Conservation (phyloP, 2,329 filamentous ascomycete genomes). For the Celoporthe dispersa region DNA sequence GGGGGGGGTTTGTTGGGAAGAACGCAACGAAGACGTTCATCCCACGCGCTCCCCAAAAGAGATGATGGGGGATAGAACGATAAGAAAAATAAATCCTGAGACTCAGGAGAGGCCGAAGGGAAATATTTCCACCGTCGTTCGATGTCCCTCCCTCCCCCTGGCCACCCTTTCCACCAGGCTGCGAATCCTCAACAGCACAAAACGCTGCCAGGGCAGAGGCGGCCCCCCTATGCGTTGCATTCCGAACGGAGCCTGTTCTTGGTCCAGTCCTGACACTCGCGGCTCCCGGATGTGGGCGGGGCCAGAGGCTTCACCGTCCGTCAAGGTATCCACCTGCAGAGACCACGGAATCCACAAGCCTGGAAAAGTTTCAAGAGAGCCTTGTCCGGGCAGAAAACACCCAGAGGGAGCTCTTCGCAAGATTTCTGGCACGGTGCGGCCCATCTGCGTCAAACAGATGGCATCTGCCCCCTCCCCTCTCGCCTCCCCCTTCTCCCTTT, state of each 20-base stretch:
- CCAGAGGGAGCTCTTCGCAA: background rate
- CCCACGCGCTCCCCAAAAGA: background rate
- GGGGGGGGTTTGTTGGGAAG: background rate
- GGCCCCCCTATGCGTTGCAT: slow-evolving; percentile 12
- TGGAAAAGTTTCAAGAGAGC: slow-evolving; percentile 4
- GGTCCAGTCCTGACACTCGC: slow-evolving; percentile 12
- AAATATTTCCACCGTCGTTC: slow-evolving; percentile 14
- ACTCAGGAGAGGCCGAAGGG: slow-evolving; percentile 14
- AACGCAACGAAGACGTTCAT: background rate
- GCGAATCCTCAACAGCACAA: slow-evolving; percentile 9
- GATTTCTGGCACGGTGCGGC: slow-evolving; percentile 11
- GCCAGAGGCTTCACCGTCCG: slow-evolving; percentile 15
- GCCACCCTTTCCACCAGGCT: background rate
- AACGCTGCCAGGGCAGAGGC: slow-evolving; percentile 1
- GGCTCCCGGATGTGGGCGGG: slow-evolving; percentile 7
- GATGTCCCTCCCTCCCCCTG: background rate
- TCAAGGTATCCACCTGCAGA: background rate
- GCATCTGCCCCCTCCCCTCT: too few species aligned
- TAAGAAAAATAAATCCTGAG: background rate
- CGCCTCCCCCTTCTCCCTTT: background rate
- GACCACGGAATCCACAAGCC: background rate
- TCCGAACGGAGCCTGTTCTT: slow-evolving; percentile 15
- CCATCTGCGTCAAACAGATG: slow-evolving; percentile 13
- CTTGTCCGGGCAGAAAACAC: background rate
- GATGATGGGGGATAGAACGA: background rate